phyloP scores from a whole-genome alignment of 2,329 filamentous ascomycete genomes.

The Fusarium sp. region DNA sequence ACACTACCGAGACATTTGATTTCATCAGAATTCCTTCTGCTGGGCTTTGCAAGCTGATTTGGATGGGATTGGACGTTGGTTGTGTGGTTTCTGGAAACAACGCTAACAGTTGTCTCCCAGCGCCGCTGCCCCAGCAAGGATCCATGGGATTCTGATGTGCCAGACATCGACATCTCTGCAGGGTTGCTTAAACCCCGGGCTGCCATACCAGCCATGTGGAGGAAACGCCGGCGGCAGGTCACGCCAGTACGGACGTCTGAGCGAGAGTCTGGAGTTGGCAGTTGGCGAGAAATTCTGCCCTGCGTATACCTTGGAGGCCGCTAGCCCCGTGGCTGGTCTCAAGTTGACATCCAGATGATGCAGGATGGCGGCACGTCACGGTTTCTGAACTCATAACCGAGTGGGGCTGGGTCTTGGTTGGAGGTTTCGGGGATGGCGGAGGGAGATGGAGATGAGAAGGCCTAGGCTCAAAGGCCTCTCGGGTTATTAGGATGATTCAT shows the following conservation, averaged over 20 bases:
- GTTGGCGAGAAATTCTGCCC: constrained; percentile 6
- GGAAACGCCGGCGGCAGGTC: constrained; percentile 14
- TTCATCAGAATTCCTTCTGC: not conserved
- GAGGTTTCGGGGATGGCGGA: constrained; percentile 30
- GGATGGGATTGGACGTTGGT: not conserved
- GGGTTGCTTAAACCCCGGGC: constrained; percentile 21
- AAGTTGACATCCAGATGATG: constrained; percentile 32
- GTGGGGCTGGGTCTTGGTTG: constrained; percentile 26
- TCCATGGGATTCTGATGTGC: not conserved
- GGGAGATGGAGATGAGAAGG: constrained; percentile 15
- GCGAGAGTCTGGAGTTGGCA: constrained; percentile 11
- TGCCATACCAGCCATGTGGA: constrained; percentile 34
- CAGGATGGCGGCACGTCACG: constrained; percentile 34
- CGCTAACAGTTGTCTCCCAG: constrained; percentile 10
- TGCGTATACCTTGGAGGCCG: constrained; percentile 15
- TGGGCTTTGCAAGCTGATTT: not conserved
- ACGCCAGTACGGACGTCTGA: constrained; percentile 19
- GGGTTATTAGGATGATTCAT: constrained; percentile 28
- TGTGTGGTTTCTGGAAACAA: constrained; percentile 10
- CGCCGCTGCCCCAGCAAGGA: not conserved
- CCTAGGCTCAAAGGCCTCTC: constrained; percentile 17
- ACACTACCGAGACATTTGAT: constrained; percentile 16
- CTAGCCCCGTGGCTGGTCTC: constrained; percentile 38
- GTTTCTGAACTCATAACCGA: constrained; percentile 12
- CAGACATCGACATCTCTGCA: constrained; percentile 5